These are phyloP conservation scores for Xylona heveae DNA, from an alignment of 495 filamentous ascomycete species.

Conservation along the genomic window DNA sequence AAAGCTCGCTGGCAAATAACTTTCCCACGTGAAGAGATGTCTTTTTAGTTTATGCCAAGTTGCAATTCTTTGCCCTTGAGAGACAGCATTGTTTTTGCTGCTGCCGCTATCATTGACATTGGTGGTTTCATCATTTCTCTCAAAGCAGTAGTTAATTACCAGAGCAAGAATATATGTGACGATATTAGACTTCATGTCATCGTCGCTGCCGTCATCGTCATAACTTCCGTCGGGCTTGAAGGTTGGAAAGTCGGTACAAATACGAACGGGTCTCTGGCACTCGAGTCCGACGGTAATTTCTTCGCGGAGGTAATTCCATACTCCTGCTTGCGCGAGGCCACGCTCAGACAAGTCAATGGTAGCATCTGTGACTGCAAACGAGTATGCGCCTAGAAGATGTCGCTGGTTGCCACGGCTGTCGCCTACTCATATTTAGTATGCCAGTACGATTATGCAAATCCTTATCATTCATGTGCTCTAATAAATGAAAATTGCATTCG, in stretches of 20 bases:
- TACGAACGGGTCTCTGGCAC: constrained; percentile 13
- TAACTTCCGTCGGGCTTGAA: no score
- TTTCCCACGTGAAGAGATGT: constrained; percentile 3
- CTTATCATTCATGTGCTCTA: no score
- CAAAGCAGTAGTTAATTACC: constrained; percentile 15
- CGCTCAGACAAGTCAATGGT: constrained; percentile 6
- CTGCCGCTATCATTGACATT: no score
- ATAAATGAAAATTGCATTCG: no score
- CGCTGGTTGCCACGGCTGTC: no score
- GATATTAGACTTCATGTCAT: constrained; percentile 14
- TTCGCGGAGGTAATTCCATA: constrained; percentile 21
- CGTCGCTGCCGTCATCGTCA: constrained; percentile 3
- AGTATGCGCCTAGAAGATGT: constrained; percentile 14
- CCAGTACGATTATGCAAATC: no score
- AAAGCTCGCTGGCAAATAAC: constrained; percentile 9
- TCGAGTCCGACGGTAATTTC: constrained; percentile 19
- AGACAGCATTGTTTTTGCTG: constrained; percentile 2
- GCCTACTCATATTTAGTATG: no score
- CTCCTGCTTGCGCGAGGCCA: constrained; percentile 8
- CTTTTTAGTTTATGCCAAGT: no score
- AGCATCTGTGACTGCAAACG: constrained; percentile 8
- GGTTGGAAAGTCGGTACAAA: constrained; percentile 10
- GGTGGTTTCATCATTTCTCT: no score
- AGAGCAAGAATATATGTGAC: constrained; percentile 14
- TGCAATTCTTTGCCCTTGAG: constrained; percentile 6